Evolutionary conservation across 73 alveolate species (phyloP).

Genomic region (Durusdinium trenchii): DNA sequence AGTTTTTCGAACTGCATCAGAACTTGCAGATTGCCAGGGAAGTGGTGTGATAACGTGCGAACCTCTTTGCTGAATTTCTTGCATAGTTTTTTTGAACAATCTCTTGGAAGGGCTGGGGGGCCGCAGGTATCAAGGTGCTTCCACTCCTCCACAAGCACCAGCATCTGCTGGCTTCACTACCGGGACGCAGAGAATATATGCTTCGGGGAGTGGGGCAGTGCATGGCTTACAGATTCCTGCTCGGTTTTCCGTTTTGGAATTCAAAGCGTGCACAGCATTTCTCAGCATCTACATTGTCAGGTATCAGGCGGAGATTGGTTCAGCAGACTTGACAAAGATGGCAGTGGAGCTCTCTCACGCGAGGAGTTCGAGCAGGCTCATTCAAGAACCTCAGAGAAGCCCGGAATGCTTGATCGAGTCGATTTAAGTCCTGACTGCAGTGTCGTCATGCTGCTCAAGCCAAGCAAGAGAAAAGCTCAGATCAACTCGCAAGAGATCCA

Average conservation of each 20-base stretch:
- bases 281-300: not conserved
- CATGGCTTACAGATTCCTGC: not conserved
- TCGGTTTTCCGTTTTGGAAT: not conserved
- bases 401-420: no score
- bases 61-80: not conserved
- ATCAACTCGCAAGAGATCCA: no score
- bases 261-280: not conserved
- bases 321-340: conserved; percentile 81
- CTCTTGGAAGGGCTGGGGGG: not conserved
- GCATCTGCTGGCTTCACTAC: conserved; percentile 19
- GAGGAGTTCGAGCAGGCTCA: conserved; percentile 87
- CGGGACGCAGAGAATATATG: not conserved
- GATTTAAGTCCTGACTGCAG: no score
- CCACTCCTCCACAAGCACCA: conserved; percentile 62
- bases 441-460: no score
- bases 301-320: conserved; percentile 39
- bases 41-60: not conserved
- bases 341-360: conserved; percentile 83
- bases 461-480: no score
- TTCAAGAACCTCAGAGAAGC: no score
- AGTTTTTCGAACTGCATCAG: no score
- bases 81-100: not conserved
- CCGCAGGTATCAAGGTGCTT: conserved; percentile 41
- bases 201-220: conserved; percentile 7
- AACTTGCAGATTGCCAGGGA: not conserved